Base-by-base conservation (phyloP, 164 flowering plant species). In the Warburgia ugandensis region DNA sequence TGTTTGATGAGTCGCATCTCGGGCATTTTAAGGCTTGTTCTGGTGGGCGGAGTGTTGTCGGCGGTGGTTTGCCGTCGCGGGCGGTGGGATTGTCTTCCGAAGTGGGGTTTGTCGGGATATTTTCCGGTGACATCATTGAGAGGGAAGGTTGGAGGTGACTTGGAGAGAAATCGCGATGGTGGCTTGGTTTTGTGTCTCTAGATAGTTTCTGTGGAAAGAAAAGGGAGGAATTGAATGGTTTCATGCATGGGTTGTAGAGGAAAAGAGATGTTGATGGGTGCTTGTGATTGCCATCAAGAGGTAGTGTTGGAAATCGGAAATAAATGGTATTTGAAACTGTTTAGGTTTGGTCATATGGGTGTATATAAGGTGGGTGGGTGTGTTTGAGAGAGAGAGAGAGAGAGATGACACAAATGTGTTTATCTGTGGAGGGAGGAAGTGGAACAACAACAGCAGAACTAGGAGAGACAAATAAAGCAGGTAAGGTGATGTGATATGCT, bases 1-100 rank as follows among this genome's bases (percentile, higher is more conserved):
- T 84, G 72, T 85, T 85, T 30, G 82, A 54, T 0, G 94, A 85
- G 47, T 85, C 94, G 39, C 94, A 85, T 27, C 94, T 46, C 0
- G 89, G 94, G 54, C 94, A 85, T 60, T 69, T 80, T 9, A 66
- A 65, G 8, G 64, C 58, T 45, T 68, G 83, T 47, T 74, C 79
- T 14, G 79, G 76, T 0, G 48, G 48, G 19, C 48, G 31, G 16
- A 7, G 46, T n/a, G 55, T 26, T 1, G 69, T 12, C 2, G 68
- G 26, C 1, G 65, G 8, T 1, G 32, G 43, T 16, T 63, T 57
- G 39, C 59, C 29, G 14, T 39, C 60, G n/a, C n/a, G n/a, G n/a
- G n/a, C n/a, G n/a, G n/a, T n/a, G n/a, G n/a, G n/a, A n/a, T n/a
- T n/a, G n/a, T n/a, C n/a, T n/a, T n/a, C n/a, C n/a, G n/a, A n/a